Percentiles rank a stretch among this genome's conserved stretches.
Evolutionary conservation across 768 basidiomycete species (phyloP).

Genomic region (Rhizopogon rudus): DNA sequence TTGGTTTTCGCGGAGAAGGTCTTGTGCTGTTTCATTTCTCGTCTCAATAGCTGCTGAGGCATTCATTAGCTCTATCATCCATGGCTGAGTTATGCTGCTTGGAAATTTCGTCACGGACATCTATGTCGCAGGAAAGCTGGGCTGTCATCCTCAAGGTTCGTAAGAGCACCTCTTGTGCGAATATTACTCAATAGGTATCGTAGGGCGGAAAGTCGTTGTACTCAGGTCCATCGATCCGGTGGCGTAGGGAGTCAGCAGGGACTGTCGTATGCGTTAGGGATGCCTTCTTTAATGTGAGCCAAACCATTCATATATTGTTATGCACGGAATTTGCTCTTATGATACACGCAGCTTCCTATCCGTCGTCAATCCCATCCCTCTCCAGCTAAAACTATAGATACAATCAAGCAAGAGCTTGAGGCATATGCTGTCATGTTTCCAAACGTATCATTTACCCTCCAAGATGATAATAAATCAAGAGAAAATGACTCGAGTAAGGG

Average conservation of each 20-base stretch:
- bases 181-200: background rate
- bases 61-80: conserved; percentile 71
- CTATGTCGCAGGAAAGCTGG: conserved; percentile 59
- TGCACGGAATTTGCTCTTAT: conserved; percentile 1
- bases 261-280: conserved; percentile 84
- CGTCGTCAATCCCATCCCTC: conserved; percentile 69
- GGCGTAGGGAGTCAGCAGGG: conserved; percentile 68
- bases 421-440: conserved; percentile 70
- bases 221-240: conserved; percentile 66
- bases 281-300: conserved; percentile 80
- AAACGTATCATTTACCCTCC: conserved; percentile 61
- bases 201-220: conserved; percentile 69
- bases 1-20: conserved; percentile 97
- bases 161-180: background rate
- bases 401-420: conserved; percentile 70
- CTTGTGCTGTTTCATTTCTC: conserved; percentile 3
- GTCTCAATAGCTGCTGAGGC: background rate
- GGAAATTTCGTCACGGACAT: conserved; percentile 78
- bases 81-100: conserved; percentile 73
- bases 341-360: conserved; percentile 60
- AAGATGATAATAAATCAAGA: conserved; percentile 41
- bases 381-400: conserved; percentile 53
- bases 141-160: conserved; percentile 76
- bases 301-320: background rate
- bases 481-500: conserved; percentile 31